These are phyloP conservation scores for Lagerstroemia speciosa DNA, from an alignment of 345 rosid species.

Conservation along the genomic window DNA sequence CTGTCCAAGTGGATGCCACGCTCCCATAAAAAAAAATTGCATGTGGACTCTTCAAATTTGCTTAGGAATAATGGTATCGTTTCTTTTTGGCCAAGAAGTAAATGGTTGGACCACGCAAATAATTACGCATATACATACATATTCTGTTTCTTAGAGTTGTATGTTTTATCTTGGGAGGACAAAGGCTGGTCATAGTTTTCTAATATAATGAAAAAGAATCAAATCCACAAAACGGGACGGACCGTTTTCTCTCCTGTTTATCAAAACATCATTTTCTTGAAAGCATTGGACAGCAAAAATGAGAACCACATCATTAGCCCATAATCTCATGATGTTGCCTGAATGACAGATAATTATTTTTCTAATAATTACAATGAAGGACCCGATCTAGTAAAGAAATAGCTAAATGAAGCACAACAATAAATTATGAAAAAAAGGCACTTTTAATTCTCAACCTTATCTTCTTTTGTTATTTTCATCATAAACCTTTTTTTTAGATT, in stretches of 20 bases:
- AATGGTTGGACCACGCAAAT: not conserved
- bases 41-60: not conserved
- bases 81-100: not conserved
- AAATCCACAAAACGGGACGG: not conserved
- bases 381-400: too few relatives aligned
- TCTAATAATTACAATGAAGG: too few relatives aligned
- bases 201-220: too few relatives aligned
- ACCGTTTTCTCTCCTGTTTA: not conserved
- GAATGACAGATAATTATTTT: too few relatives aligned
- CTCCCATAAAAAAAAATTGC: not conserved
- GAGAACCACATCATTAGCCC: not conserved
- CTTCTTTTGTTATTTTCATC: too few relatives aligned
- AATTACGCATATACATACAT: not conserved
- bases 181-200: not conserved
- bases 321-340: not conserved
- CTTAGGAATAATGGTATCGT: not conserved
- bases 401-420: too few relatives aligned
- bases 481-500: too few relatives aligned
- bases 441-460: too few relatives aligned
- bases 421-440: too few relatives aligned
- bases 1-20: not conserved
- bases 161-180: slow-evolving; percentile 3
- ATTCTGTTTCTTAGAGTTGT: not conserved
- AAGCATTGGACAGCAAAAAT: not conserved
- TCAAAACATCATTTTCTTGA: not conserved